Evolutionary conservation across 164 flowering plant species (phyloP), one percentile per base, ranked within the genome.

Genomic region (Nymphaea colorata): DNA sequence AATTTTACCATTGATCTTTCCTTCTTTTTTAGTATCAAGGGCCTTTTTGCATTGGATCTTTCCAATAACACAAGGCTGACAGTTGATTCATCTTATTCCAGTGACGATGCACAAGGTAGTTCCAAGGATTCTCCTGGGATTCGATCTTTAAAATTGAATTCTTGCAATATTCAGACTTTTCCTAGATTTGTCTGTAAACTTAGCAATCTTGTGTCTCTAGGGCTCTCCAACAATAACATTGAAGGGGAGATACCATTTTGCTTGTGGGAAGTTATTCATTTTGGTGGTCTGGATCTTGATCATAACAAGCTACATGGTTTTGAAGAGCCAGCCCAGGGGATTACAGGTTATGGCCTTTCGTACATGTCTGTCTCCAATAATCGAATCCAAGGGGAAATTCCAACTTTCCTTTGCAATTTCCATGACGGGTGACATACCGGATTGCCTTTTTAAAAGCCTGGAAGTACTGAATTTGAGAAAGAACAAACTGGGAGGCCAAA

Each of bases 151-250:
- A 76, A 77, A 41, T 64, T 86, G 75, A 76, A 76, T 59, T 79
- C 82, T 18, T 83, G 87, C 75, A 71, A 73, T 3, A 62, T 83
- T 16, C 72, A 2, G 6, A 60, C 1, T 25, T 73, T 84, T 18
- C 88, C 87, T 42, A 17, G 66, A 16, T 68, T 75, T 62, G 61
- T 83, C 64, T 69, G 15, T 44, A 73, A 73, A 61, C 88, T 80
- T n/a, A 45, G 73, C 14, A 65, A 14, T 5, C n/a, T 84, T 57
- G 41, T 0, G 3, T 0, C 3, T 41, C 67, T 84, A 18, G 87
- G 82, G 73, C 88, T 86, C 63, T 84, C 87, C 4, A 14, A 67
- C 62, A 86, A 86, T 61, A 66, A 70, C 44, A 79, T 84, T 65
- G 42, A 11, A 3, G 86, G 85, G 10, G 59, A 47, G 55, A 68